Base-by-base conservation (phyloP, 2,329 filamentous ascomycete species). In the Gremmenia infestans region DNA sequence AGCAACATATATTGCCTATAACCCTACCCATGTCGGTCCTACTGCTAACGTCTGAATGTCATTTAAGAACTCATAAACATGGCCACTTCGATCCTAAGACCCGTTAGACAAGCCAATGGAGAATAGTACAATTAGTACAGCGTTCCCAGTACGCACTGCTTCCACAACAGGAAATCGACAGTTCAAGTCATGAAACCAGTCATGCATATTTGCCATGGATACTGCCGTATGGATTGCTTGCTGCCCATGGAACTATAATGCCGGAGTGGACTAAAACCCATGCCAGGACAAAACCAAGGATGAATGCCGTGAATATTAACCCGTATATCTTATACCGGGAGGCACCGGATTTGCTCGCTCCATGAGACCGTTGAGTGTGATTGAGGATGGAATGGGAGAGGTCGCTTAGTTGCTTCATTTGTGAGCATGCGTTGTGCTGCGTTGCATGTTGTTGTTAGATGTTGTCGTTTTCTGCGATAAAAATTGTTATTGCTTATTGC, bases 101-200 rank as follows among this genome's bases (percentile, higher is more conserved):
- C 22, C 23, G 15, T 25, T 14, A 22, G 22, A 48, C 22, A 17
- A 51, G 19, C 39, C 32, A 51, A 56, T 50, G 56, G 50, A 32
- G 50, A 42, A 54, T 48, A 32, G 9, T 11, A 53, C 46, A 54
- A 32, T 48, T 36, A 53, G 50, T 55, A 59, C 49, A 54, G 60
- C 63, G 63, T 63, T 61, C 56, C 58, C 61, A 63, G 61, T 61
- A 63, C 60, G 58, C 54, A 50, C 35, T 36, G 12, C 32, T 51
- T 14, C 47, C 48, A 28, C 37, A 46, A 32, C 12, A 58, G 56
- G 57, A 63, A 46, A 63, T 63, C 57, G 62, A 64, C 60, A 63
- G 62, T 55, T 52, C 42, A 56, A 63, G 63, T 59, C 64, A 64
- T 66, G 63, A 46, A 54, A 59, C 62, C 64, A 65, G 64, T 61